Evolutionary conservation across 805 yeast genomes (phyloP).

Genomic region (Zygotorulaspora florentina): DNA sequence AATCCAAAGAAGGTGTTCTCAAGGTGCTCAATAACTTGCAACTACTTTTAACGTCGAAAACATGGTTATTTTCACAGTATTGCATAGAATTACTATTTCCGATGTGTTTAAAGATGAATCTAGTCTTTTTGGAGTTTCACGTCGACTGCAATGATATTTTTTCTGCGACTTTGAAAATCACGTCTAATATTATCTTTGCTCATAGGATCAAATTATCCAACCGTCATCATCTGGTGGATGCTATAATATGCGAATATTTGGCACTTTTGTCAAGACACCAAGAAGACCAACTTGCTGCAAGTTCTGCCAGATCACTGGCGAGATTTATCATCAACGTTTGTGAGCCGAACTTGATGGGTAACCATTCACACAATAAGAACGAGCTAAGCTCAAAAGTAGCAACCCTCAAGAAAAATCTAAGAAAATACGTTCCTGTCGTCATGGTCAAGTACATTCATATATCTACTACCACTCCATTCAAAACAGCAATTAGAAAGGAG

Average conservation of each 20-base stretch:
- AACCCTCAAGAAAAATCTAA: conserved; percentile 52
- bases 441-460: conserved; percentile 54
- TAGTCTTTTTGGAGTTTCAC: background rate
- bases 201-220: conserved; percentile 68
- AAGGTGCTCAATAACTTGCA: conserved; percentile 37
- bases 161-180: conserved; percentile 40
- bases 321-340: conserved; percentile 66
- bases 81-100: conserved; percentile 53
- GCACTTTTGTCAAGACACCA: conserved; percentile 38
- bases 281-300: conserved; percentile 21
- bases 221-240: conserved; percentile 64
- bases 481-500: conserved; percentile 43
- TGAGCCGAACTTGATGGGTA: conserved; percentile 49
- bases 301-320: conserved; percentile 46
- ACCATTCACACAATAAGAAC: conserved; percentile 29
- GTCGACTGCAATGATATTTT: conserved; percentile 34
- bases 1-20: conserved; percentile 7
- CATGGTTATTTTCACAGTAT: conserved; percentile 64
- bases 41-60: conserved; percentile 42
- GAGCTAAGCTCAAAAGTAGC: conserved; percentile 53
- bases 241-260: conserved; percentile 48
- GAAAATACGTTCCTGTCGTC: conserved; percentile 59
- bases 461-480: conserved; percentile 48
- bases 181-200: conserved; percentile 58
- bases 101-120: conserved; percentile 17